Percentiles rank a stretch among this genome's conserved stretches.
These are phyloP conservation scores for Diversispora epigaea DNA, from an alignment of 192 early-diverging fungal genomes.

Conservation along the genomic window DNA sequence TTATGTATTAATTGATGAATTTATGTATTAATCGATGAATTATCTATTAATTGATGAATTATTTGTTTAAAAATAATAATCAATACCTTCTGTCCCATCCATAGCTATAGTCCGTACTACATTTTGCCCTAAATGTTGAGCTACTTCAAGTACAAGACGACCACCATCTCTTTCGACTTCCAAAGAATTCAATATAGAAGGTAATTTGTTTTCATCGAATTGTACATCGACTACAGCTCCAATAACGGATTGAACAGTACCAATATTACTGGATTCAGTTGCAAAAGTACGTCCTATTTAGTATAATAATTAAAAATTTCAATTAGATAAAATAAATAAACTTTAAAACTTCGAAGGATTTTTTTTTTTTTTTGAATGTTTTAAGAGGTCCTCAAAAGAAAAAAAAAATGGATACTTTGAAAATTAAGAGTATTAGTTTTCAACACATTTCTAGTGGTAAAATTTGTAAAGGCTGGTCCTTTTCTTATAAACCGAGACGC, in stretches of 20 bases:
- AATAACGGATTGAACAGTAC: slow-evolving; percentile 90
- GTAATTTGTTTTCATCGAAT: slow-evolving; percentile 85
- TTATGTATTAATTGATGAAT: not conserved
- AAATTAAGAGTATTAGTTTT: not conserved
- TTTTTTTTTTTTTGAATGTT: not conserved
- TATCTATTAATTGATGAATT: no score
- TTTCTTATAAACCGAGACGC: not conserved
- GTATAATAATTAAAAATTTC: not conserved
- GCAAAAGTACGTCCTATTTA: slow-evolving; percentile 45
- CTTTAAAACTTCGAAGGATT: not conserved
- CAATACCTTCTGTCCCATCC: slow-evolving; percentile 89
- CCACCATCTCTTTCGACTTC: slow-evolving; percentile 79
- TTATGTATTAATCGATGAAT: no score
- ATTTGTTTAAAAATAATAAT: not conserved
- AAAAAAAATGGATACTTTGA: not conserved
- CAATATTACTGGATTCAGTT: slow-evolving; percentile 59
- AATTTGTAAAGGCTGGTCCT: not conserved
- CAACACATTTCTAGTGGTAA: not conserved
- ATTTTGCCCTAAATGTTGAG: slow-evolving; percentile 98
- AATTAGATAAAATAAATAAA: not conserved
- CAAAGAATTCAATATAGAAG: slow-evolving; percentile 94
- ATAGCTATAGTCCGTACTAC: slow-evolving; percentile 99
- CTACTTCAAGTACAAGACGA: slow-evolving; percentile 93
- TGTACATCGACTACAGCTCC: slow-evolving; percentile 99
- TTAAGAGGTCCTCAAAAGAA: not conserved